Base-by-base conservation (phyloP, 179 eudicot genomes). In the Drosera spatulata region DNA sequence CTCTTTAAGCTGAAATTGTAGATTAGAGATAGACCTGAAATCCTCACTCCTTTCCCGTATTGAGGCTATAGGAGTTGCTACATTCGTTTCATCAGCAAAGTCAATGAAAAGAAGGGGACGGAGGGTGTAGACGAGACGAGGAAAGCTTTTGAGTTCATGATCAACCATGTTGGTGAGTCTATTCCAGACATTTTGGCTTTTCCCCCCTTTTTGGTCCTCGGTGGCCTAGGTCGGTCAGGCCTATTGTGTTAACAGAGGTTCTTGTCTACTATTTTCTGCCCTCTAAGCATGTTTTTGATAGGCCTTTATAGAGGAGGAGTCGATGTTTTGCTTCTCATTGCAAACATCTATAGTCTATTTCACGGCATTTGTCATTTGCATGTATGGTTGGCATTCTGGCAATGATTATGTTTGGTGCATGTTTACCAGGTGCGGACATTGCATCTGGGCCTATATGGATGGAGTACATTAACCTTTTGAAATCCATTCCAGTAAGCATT, bases 71-170 rank as follows among this genome's bases (percentile, higher is more conserved):
- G 99, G 99, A 82, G 94, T 67, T 86, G 97, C 78, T 93, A 93
- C 69, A 86, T 93, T 40, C 87, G 86, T 45, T 93, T 89, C 61
- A 90, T 93, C 60, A 74, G 86, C 80, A 90, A 87, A 72, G 88
- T 75, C 49, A 93, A 93, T 75, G 99, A 90, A 41, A 93, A 79
- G 84, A 93, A 83, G 77, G 97, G 99, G 43, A 65, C 72, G 45
- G 97, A 93, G 66, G 99, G 95, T 59, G 89, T 79, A 63, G 99
- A 86, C 76, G 99, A 93, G 82, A 93, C 97, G 39, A 85, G 89
- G 71, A 93, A 90, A 83, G 97, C 99, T 67, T 93, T 71, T 80
- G 99, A 93, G 59, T 93, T 89, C 75, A 93, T 90, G 99, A 85
- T 93, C 66, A 80, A 76, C 77, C 83, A 83, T 81, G 94, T 93